These are phyloP conservation scores for Cylindrodendrum hubeiense DNA, from an alignment of 2,329 filamentous ascomycete species.

Conservation along the genomic window DNA sequence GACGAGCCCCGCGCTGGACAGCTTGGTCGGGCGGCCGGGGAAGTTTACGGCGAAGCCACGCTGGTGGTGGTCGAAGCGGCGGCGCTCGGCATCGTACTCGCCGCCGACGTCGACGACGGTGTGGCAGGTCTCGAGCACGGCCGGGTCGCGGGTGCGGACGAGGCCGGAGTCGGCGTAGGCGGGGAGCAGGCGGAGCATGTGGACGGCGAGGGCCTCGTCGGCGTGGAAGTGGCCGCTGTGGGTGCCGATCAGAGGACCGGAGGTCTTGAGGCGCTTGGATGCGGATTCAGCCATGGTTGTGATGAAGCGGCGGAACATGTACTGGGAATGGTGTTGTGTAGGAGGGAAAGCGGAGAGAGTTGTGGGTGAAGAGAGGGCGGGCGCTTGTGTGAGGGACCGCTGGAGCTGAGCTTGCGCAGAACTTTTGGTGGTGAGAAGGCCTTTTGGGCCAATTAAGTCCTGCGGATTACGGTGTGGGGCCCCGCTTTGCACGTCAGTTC, in stretches of 20 bases:
- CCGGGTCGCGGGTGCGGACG: constrained; percentile 88
- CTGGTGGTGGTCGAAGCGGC: constrained; percentile 98
- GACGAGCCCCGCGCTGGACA: constrained; percentile 92
- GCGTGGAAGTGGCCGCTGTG: constrained; percentile 99
- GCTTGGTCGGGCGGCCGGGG: constrained; percentile 85
- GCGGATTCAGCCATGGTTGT: constrained; percentile 69
- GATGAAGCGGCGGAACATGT: constrained; percentile 50
- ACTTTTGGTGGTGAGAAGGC: constrained; percentile 5
- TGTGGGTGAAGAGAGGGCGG: constrained; percentile 4
- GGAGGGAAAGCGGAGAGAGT: not conserved
- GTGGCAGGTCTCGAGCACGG: constrained; percentile 83
- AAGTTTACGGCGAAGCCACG: constrained; percentile 89
- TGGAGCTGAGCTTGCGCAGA: not conserved
- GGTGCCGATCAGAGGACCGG: constrained; percentile 81
- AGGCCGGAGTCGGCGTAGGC: constrained; percentile 80
- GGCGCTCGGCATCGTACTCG: constrained; percentile 81
- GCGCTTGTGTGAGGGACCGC: not conserved
- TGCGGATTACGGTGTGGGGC: not conserved
- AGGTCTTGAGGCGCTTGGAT: constrained; percentile 87
- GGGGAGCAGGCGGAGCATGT: constrained; percentile 92
- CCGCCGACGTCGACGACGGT: constrained; percentile 98
- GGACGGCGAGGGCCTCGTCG: constrained; percentile 96
- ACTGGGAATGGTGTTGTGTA: constrained; percentile 15
- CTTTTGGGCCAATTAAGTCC: not conserved
- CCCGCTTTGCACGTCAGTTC: constrained; percentile 9